phyloP scores from a whole-genome alignment of 2,329 filamentous ascomycete genomes.

The Pestalotiopsis fici region DNA sequence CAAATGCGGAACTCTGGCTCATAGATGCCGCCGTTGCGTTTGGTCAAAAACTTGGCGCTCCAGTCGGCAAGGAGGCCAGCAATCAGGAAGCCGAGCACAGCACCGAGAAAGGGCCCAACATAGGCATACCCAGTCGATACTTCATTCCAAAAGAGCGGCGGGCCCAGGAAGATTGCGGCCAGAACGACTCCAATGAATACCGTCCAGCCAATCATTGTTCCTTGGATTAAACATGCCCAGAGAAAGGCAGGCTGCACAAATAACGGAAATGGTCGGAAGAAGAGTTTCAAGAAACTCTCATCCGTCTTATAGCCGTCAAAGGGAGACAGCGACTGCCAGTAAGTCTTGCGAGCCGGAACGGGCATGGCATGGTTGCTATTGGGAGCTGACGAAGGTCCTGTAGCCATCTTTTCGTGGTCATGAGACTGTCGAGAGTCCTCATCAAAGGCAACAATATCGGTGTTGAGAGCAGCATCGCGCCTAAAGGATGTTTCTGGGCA shows the following conservation, averaged over 20 bases:
- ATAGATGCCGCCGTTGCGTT: constrained; percentile 76
- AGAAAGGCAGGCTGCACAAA: constrained; percentile 84
- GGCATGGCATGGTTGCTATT: constrained; percentile 20
- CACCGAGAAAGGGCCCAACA: constrained; percentile 81
- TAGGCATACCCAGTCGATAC: constrained; percentile 86
- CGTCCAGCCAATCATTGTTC: constrained; percentile 91
- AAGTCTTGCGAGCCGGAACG: constrained; percentile 54
- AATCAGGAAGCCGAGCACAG: constrained; percentile 75
- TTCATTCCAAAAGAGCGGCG: constrained; percentile 80
- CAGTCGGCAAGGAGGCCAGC: constrained; percentile 75
- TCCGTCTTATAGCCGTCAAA: constrained; percentile 85
- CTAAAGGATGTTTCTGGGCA: constrained; percentile 84
- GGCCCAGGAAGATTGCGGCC: constrained; percentile 78
- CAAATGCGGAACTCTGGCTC: constrained; percentile 90
- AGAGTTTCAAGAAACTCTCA: constrained; percentile 67
- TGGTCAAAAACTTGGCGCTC: constrained; percentile 70
- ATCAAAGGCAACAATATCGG: constrained; percentile 55
- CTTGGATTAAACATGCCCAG: constrained; percentile 80
- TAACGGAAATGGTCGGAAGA: constrained; percentile 77
- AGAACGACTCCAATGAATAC: constrained; percentile 87
- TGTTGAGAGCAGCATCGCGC: constrained; percentile 68
- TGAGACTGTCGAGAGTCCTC: constrained; percentile 5
- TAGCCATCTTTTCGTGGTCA: constrained; percentile 1
- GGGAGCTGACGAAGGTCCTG: neutral
- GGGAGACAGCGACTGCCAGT: constrained; percentile 59